Percentiles rank a stretch among this genome's conserved stretches.
These are phyloP conservation scores for Allantophomopsis cytisporea DNA, from an alignment of 2,329 filamentous ascomycete species.

Conservation along the genomic window DNA sequence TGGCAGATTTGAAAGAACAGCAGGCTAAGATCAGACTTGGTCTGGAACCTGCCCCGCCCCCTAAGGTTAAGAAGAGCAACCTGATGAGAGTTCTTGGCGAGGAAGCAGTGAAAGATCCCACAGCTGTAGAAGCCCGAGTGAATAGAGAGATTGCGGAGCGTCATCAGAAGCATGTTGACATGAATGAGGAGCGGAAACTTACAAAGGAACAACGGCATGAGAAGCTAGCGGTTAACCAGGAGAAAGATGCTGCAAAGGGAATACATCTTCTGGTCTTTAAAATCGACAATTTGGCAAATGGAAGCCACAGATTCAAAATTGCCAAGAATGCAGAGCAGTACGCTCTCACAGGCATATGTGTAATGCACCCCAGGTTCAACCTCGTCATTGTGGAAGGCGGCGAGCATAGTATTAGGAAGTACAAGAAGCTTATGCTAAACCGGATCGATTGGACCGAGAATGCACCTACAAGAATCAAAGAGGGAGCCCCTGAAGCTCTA, in stretches of 20 bases:
- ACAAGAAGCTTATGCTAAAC: constrained; percentile 85
- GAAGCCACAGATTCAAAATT: constrained; percentile 87
- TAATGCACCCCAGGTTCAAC: constrained; percentile 82
- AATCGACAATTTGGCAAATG: constrained; percentile 79
- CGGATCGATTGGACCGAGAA: constrained; percentile 96
- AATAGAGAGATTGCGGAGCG: constrained; percentile 87
- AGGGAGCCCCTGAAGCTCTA: constrained; percentile 46
- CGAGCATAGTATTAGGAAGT: constrained; percentile 66
- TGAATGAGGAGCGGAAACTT: constrained; percentile 76
- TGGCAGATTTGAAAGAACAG: constrained; percentile 88
- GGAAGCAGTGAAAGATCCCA: constrained; percentile 79
- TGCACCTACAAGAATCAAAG: constrained; percentile 47
- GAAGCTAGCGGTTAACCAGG: constrained; percentile 72
- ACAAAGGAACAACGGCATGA: constrained; percentile 78
- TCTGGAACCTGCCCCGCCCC: constrained; percentile 76
- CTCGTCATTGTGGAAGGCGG: constrained; percentile 89
- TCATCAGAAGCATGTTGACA: constrained; percentile 59
- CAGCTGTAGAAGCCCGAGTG: constrained; percentile 87
- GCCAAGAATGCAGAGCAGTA: constrained; percentile 85
- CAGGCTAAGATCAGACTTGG: constrained; percentile 93
- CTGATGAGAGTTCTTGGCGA: constrained; percentile 95
- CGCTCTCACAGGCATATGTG: constrained; percentile 74
- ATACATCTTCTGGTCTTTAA: constrained; percentile 81
- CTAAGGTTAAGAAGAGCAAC: constrained; percentile 95
- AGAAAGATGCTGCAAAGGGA: constrained; percentile 76